A percentile compares a stretch with the other conserved stretches of the same genome.
Conservation (phyloP, 2,329 filamentous ascomycete genomes). For the Pyrenophora tritici-repentis region DNA sequence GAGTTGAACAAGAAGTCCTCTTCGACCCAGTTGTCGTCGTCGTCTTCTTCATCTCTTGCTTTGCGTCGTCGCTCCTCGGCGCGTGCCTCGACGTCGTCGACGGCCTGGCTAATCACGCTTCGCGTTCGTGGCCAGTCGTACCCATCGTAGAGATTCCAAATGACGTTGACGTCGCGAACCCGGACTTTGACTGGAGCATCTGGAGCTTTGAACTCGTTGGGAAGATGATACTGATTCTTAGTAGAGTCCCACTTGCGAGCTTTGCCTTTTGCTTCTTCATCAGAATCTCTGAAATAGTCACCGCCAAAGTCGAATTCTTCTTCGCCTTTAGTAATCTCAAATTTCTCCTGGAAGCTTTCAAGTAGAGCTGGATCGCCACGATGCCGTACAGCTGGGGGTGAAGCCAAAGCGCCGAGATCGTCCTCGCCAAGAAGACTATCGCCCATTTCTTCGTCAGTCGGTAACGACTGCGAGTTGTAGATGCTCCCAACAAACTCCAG, state of each 20-base stretch:
- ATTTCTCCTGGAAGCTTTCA: slow-evolving; percentile 59
- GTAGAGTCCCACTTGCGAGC: slow-evolving; percentile 81
- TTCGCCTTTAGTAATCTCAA: slow-evolving; percentile 61
- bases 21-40: slow-evolving; percentile 67
- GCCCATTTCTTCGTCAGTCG: slow-evolving; percentile 50
- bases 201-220: slow-evolving; percentile 64
- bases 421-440: slow-evolving; percentile 50
- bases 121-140: slow-evolving; percentile 94
- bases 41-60: slow-evolving; percentile 65
- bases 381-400: slow-evolving; percentile 37
- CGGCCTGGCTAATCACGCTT: slow-evolving; percentile 82
- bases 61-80: slow-evolving; percentile 74
- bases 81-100: slow-evolving; percentile 83
- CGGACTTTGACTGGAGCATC: slow-evolving; percentile 76
- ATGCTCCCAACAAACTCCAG: slow-evolving; percentile 61
- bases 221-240: slow-evolving; percentile 73
- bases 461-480: slow-evolving; percentile 53
- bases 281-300: slow-evolving; percentile 70
- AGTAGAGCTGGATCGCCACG: slow-evolving; percentile 48
- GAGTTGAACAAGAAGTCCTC: slow-evolving; percentile 98
- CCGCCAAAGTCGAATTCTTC: slow-evolving; percentile 74
- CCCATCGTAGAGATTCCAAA: slow-evolving; percentile 97
- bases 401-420: slow-evolving; percentile 43
- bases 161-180: slow-evolving; percentile 85
- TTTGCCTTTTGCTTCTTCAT: slow-evolving; percentile 64